Percentiles rank a stretch among this genome's conserved stretches.
These are phyloP conservation scores for Leccinum laetum DNA, from an alignment of 1,284 basidiomycete species.

Conservation along the genomic window DNA sequence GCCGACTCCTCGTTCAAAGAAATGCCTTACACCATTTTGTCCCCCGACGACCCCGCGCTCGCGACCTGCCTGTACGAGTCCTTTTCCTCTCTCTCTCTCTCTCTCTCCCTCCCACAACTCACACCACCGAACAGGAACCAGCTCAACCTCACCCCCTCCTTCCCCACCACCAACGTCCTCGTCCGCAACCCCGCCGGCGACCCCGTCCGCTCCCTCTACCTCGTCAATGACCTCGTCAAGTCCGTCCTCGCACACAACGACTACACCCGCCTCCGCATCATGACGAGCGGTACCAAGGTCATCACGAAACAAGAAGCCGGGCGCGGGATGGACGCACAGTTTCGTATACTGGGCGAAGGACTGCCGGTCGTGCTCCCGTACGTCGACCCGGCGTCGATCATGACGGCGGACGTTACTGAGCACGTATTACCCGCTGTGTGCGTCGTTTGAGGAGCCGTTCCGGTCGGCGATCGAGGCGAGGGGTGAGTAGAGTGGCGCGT, in stretches of 20 bases:
- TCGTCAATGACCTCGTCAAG: conserved; percentile 86
- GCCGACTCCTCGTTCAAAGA: conserved; percentile 76
- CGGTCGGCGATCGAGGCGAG: conserved; percentile 45
- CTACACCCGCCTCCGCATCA: conserved; percentile 83
- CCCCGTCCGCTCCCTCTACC: conserved; percentile 82
- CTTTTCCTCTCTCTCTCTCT: too few relatives aligned
- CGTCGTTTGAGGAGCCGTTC: conserved; percentile 63
- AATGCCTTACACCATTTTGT: conserved; percentile 86
- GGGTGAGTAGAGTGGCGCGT: conserved; percentile 36
- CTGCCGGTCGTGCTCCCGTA: conserved; percentile 83
- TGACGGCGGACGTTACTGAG: conserved; percentile 68
- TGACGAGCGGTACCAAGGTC: conserved; percentile 90
- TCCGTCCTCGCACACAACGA: conserved; percentile 82
- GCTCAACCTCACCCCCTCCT: conserved; percentile 72
- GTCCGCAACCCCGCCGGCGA: conserved; percentile 88
- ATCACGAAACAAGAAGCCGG: conserved; percentile 69
- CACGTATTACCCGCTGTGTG: conserved; percentile 77
- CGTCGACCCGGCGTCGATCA: conserved; percentile 63
- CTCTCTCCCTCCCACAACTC: background rate
- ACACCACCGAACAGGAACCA: conserved; percentile 50
- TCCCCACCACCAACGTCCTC: conserved; percentile 78
- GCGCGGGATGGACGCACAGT: conserved; percentile 58
- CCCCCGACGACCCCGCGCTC: conserved; percentile 70
- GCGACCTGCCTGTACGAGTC: conserved; percentile 59
- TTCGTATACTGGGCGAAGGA: conserved; percentile 85